Conservation (phyloP, 352 stramenopile genomes). For the Phytophthora ramorum region DNA sequence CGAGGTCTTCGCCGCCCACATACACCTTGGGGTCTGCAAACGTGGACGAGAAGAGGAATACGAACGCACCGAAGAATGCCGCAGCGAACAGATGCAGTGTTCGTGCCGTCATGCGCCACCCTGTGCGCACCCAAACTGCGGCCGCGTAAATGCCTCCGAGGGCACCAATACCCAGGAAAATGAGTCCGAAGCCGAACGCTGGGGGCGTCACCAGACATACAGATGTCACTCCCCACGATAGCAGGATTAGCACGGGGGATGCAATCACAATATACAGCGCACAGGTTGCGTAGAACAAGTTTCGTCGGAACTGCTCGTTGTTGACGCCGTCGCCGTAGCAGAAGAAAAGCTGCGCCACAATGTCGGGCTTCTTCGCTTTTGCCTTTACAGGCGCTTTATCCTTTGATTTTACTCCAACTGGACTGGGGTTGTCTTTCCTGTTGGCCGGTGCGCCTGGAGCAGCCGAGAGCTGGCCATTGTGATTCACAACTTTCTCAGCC, state of each 20-base stretch:
- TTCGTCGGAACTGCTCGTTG: constrained; percentile 76
- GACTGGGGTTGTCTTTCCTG: constrained; percentile 14
- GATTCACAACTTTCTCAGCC: constrained; percentile 59
- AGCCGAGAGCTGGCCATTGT: constrained; percentile 20
- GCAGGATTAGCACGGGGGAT: constrained; percentile 64
- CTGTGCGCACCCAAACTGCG: constrained; percentile 69
- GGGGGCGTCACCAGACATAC: constrained; percentile 78
- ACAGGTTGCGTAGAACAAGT: constrained; percentile 77
- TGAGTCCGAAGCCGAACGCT: constrained; percentile 77
- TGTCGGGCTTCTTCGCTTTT: constrained; percentile 48
- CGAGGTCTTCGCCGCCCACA: constrained; percentile 65
- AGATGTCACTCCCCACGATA: constrained; percentile 77
- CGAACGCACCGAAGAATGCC: constrained; percentile 68
- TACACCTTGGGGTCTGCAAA: constrained; percentile 84
- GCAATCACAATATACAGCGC: constrained; percentile 63
- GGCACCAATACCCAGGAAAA: constrained; percentile 72
- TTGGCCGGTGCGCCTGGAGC: constrained; percentile 4
- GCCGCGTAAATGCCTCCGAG: constrained; percentile 56
- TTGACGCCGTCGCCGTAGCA: constrained; percentile 70
- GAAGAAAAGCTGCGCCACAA: constrained; percentile 81
- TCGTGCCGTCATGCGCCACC: constrained; percentile 81
- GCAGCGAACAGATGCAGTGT: constrained; percentile 60
- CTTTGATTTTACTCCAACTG: constrained; percentile 19
- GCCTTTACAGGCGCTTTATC: constrained; percentile 14
- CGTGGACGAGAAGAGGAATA: constrained; percentile 83